Percentiles rank a stretch among this genome's conserved stretches.
phyloP scores from a whole-genome alignment of 163 green algal genomes.

The Chloromonas sp. region DNA sequence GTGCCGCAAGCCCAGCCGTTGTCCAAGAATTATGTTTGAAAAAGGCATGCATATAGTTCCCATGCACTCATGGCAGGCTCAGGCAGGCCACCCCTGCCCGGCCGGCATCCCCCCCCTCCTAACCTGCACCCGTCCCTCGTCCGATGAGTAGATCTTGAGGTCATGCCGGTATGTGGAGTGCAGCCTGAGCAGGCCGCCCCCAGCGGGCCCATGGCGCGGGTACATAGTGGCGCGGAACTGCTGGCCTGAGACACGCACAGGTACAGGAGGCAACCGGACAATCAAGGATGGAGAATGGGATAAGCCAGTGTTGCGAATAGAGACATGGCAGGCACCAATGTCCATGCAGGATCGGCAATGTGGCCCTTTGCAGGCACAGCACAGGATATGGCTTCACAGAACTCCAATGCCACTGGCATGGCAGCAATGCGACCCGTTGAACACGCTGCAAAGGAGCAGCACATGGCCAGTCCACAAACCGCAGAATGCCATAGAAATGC shows the following conservation, averaged over 20 bases:
- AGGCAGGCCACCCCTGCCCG: neutral
- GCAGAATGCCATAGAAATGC: slow-evolving; percentile 67
- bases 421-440: neutral
- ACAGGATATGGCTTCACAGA: too few relatives aligned
- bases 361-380: neutral
- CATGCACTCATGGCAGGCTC: too few relatives aligned
- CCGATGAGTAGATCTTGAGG: slow-evolving; percentile 96
- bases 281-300: too few relatives aligned
- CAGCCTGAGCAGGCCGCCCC: slow-evolving; percentile 78
- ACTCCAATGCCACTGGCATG: neutral
- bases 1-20: neutral
- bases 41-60: too few relatives aligned
- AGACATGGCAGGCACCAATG: too few relatives aligned
- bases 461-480: slow-evolving; percentile 24
- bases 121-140: slow-evolving; percentile 91
- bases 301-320: too few relatives aligned
- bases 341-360: neutral
- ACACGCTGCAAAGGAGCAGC: neutral
- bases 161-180: slow-evolving; percentile 97
- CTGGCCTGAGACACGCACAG: neutral
- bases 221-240: slow-evolving; percentile 8
- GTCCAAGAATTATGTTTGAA: too few relatives aligned
- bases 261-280: neutral
- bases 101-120: neutral
- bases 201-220: slow-evolving; percentile 7